Conservation (phyloP, 768 basidiomycete genomes). For the Boletus subcaerulescens region DNA sequence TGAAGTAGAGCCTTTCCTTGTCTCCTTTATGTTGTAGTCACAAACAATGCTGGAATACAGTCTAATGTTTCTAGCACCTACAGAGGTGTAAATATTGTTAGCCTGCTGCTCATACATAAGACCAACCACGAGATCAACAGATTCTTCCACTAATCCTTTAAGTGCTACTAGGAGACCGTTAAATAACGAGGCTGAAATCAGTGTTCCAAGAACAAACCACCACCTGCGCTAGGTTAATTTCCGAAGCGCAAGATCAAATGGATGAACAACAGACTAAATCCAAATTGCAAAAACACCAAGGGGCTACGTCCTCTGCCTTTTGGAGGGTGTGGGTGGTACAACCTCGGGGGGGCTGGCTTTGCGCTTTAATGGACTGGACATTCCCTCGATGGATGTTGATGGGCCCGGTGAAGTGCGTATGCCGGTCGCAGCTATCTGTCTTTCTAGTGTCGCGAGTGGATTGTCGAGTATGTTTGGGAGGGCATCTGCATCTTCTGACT, state of each 20-base stretch:
- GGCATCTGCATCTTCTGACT: constrained; percentile 30
- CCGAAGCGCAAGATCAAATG: background rate
- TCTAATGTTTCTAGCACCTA: background rate
- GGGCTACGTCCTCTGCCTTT: constrained; percentile 13
- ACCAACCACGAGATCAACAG: background rate
- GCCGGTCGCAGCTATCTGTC: background rate
- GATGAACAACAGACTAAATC: background rate
- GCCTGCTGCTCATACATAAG: too few relatives aligned
- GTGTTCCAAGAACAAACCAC: background rate
- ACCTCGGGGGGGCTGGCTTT: constrained; percentile 7
- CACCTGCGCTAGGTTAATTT: background rate
- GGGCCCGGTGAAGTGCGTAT: background rate
- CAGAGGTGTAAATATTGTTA: too few relatives aligned
- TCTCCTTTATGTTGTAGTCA: constrained; percentile 12
- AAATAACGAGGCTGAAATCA: background rate
- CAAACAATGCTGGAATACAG: constrained; percentile 9
- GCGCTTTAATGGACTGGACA: constrained; percentile 20
- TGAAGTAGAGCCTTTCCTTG: constrained; percentile 1
- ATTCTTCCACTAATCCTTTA: background rate
- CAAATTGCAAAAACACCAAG: background rate
- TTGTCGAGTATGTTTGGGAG: constrained; percentile 14
- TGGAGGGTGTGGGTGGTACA: constrained; percentile 16
- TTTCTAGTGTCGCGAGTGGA: background rate
- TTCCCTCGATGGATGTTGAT: background rate
- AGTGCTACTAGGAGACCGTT: background rate